Base-by-base conservation (phyloP, 2,329 filamentous ascomycete genomes). In the Cladosporium sp. region DNA sequence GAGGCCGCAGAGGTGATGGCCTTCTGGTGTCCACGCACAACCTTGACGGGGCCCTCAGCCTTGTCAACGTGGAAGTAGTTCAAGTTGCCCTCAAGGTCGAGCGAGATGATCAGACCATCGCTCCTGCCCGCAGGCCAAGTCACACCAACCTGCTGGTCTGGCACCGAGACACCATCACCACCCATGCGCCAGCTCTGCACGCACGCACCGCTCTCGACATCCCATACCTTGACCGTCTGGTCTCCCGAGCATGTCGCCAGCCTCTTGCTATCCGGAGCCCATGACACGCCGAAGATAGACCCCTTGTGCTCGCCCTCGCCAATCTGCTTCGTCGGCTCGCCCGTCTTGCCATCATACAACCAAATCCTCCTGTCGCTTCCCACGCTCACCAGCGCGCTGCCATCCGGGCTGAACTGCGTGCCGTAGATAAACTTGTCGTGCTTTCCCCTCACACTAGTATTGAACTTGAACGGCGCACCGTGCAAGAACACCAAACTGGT, bases 311-410 rank as follows among this genome's bases (percentile, higher is more conserved):
- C 89, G n/a, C 88, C 89, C 70, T 94, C 90, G 11, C 90, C 91
- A 72, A 99, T 90, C 71, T 92, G 85, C 67, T 83, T 86, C 54
- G 88, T 91, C 0, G 90, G 85, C 76, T 97, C 93, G 34, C 95
- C 95, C 18, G 93, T 97, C 85, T 96, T 97, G 68, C 94, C 95
- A 77, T 99, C 93, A 77, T 97, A 99, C 11, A 99, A 83, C 84
- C 95, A 96, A 70, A 99, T 97, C 75, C 87, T 88, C 77, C 89
- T 89, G 79, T 99, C 95, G n/a, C 91, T 92, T 44, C 95, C 94
- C 1, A 97, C 94, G 62, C 91, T 97, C 38, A 95, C 91, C 68
- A 99, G 82, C 44, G 84, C 83, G 49, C 84, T 88, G 57, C 95
- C 95, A 76, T 98, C 93, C 0, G 94, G 94, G 32, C 92, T 94